Base-by-base conservation (phyloP, 495 filamentous ascomycete species). In the Evernia prunastri region DNA sequence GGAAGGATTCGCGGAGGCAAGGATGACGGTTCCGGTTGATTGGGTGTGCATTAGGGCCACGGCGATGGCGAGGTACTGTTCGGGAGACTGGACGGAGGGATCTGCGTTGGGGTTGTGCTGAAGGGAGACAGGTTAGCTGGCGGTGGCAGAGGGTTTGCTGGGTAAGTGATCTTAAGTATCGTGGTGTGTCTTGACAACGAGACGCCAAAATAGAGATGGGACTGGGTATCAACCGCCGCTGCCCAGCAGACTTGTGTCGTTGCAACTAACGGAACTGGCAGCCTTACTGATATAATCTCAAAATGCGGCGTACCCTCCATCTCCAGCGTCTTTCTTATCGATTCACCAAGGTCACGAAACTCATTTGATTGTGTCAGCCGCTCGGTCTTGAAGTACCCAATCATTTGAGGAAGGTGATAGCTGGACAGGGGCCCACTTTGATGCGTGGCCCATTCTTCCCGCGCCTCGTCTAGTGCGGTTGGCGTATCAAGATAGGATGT, bases 381-480 rank as follows among this genome's bases (percentile, higher is more conserved):
- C 39, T 79, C 73, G 4, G 76, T 75, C 70, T 86, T 86, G 70
- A 85, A 77, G 76, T 77, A 87, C 2, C 82, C 83, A 29, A 77
- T 74, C 75, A 23, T 79, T 29, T 68, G 79, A 72, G 68, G 79
- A 80, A 40, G 71, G 64, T 51, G 72, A 64, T 31, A 62, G 56
- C 1, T 56, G 7, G 77, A 63, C 77, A 81, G 81, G 0, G 76
- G 74, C 0, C 82, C 81, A 4, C 77, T 77, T 35, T 77, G 73
- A 66, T 79, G 74, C 15, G 72, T 66, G 45, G 74, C 68, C 80
- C 80, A 85, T 63, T 83, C 75, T 37, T 72, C 68, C 29, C 80
- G 65, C 1, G 81, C 83, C 8, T 69, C 63, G 0, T 76, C 76
- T 73, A 77, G 74, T 7, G 70, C 73, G 0, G 67, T 42, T 33